Evolutionary conservation across 176 grass and related monocot genomes (phyloP).

Genomic region (Lolium multiflorum): DNA sequence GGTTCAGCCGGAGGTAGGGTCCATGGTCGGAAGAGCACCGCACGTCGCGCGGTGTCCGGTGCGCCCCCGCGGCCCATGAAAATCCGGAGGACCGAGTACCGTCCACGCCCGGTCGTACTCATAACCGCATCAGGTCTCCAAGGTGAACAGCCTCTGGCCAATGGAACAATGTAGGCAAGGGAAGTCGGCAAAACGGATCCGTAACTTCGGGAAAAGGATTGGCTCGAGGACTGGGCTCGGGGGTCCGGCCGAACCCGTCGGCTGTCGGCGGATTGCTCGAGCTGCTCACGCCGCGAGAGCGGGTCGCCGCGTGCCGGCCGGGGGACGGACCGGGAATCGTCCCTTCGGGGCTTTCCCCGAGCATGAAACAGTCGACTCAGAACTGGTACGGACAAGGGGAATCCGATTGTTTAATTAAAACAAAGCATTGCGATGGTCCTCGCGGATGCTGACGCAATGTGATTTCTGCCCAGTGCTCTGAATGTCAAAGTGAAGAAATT

Average conservation of each 20-base stretch:
- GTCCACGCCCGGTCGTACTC: constrained; percentile 58
- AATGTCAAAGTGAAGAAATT: constrained; percentile 93
- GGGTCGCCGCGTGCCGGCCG: too few relatives aligned
- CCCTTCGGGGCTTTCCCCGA: too few relatives aligned
- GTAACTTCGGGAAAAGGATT: constrained; percentile 90
- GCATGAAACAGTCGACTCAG: too few relatives aligned
- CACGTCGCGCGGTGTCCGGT: constrained; percentile 56
- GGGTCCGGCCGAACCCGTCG: too few relatives aligned
- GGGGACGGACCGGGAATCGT: too few relatives aligned
- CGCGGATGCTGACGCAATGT: constrained; percentile 69
- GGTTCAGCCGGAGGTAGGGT: constrained; percentile 65
- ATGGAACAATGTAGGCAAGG: constrained; percentile 85
- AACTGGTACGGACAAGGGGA: constrained; percentile 76
- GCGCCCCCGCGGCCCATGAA: constrained; percentile 63
- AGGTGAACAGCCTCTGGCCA: constrained; percentile 68
- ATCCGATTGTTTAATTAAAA: constrained; percentile 90
- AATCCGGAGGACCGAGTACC: constrained; percentile 68
- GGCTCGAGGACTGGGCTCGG: too few relatives aligned
- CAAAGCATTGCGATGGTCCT: constrained; percentile 84
- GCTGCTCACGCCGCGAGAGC: too few relatives aligned
- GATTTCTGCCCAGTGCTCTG: constrained; percentile 77
- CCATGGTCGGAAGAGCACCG: constrained; percentile 60
- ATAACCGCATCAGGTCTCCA: constrained; percentile 79
- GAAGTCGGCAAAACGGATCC: constrained; percentile 86
- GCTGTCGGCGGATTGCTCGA: too few relatives aligned